Evolutionary conservation across 176 grass and related monocot species (phyloP).

Genomic region (Zea luxurians): DNA sequence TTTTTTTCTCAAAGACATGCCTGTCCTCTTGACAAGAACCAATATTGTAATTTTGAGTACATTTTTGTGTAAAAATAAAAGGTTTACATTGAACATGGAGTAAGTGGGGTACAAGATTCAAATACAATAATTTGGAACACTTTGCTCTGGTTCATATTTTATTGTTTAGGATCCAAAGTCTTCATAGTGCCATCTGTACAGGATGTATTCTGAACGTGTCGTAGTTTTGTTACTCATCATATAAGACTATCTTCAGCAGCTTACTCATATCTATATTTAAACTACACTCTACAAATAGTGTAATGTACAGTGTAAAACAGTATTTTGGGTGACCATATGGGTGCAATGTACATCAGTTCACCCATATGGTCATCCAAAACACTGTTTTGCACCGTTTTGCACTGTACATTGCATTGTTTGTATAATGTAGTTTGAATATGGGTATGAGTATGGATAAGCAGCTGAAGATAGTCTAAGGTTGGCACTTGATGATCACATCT

Average conservation of each 20-base stretch:
- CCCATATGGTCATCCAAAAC: too few species aligned
- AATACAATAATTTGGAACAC: neutral
- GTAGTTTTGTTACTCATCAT: neutral
- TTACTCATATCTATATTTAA: too few species aligned
- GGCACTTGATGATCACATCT: slow-evolving; percentile 24
- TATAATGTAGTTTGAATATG: too few species aligned
- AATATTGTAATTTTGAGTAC: slow-evolving; percentile 11
- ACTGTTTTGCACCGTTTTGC: too few species aligned
- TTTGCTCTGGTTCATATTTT: neutral
- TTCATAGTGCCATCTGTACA: neutral
- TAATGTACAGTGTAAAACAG: too few species aligned
- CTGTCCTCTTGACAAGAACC: slow-evolving; percentile 2
- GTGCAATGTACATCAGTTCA: too few species aligned
- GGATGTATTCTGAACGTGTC: slow-evolving; percentile 6
- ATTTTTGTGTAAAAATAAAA: slow-evolving; percentile 15
- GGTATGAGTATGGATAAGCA: too few species aligned
- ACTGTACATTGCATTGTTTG: too few species aligned
- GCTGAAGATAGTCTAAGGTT: neutral
- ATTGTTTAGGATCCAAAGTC: slow-evolving; percentile 7
- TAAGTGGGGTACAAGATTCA: neutral
- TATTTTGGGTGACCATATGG: too few species aligned
- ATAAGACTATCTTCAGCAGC: too few species aligned
- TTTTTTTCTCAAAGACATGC: slow-evolving; percentile 4
- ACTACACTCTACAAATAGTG: too few species aligned
- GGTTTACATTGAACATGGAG: neutral